Evolutionary conservation across 2,329 filamentous ascomycete genomes (phyloP), one percentile per base, ranked within the genome.

Genomic region (Trichoderma lentiforme): DNA sequence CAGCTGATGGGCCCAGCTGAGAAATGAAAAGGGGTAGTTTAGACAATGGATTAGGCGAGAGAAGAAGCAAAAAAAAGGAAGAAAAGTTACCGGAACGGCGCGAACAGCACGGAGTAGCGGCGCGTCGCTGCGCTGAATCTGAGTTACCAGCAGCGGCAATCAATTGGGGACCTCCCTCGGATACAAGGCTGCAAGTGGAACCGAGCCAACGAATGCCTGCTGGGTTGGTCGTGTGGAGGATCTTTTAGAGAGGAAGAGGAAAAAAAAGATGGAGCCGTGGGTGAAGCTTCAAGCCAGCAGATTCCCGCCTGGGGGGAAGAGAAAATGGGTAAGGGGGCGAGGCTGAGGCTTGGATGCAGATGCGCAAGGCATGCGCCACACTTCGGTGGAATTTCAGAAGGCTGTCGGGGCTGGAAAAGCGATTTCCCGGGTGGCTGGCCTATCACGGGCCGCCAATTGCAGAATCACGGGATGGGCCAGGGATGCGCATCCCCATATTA

Each of bases 401-500:
- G 6, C 18, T 15, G 7, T 53, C 51, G 32, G 51, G 24, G 2
- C 14, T 39, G 64, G 64, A 67, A 67, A n/a, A 57, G 8, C 26
- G 1, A 67, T 67, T 6, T 24, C 6, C 64, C 64, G 21, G 15
- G n/a, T n/a, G 2, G 24, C 24, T 39, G 64, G 24, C 64, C 68
- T n/a, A 71, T 71, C 43, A 32, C 1, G 7, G 43, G 6, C 6
- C 28, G 28, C n/a, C 39, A 36, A 65, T 32, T 65, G 26, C 43
- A 65, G 14, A 63, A 63, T 57, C 68, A 71, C 68, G 57, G 56
- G 68, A 71, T 62, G 36, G 66, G 28, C 36, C 57, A 61, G 57
- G 36, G 57, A 69, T 61, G 66, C 66, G 61, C 26, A 24, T 61
- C 68, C 24, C 68, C 68, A 62, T 70, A 67, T 69, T 62, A 69